Evolutionary conservation across 208 protist genomes (phyloP), one percentile per base, ranked within the genome.

Genomic region (Leishmania lainsoni): DNA sequence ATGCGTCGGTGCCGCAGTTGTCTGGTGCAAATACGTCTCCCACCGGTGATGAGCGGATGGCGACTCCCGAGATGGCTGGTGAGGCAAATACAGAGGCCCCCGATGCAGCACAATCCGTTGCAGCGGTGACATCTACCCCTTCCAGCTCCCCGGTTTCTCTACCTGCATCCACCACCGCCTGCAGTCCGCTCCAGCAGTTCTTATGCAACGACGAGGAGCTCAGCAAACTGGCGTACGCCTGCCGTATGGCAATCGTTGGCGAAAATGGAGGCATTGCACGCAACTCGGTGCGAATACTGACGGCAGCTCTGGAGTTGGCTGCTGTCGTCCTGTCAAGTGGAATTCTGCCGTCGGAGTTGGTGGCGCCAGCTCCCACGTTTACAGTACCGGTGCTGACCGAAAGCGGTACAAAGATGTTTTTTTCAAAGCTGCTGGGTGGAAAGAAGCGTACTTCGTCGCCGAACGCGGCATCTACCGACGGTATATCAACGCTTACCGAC

Each of bases 321-420:
- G 90, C 87, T 5, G 79, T 91, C 49, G 76, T 94, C 74, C 75
- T 96, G 54, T 81, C 87, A 58, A 92, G 85, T 39, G 90, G 90
- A 17, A 54, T 94, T 52, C 22, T 96, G 66, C 93, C 93, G 22
- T 85, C 63, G 45, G 75, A 79, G 2, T 78, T 94, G 76, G 56
- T 87, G 10, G 49, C 69, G 5, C 77, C 79, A 6, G 71, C 80
- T 32, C 89, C 89, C 2, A 70, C 78, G 3, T 89, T 90, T 49
- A 84, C 83, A 26, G 81, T 90, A n/a, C 66, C 89, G 2, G 77
- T 85, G 71, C 81, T 69, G 10, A 83, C 82, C 56, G 71, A 84
- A 59, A 74, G 82, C 22, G 90, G 86, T 5, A 80, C 89, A 10
- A 86, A 87, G 65, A 75, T 88, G 2, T 95, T 96, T 79, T 94